phyloP scores from a whole-genome alignment of 2,329 filamentous ascomycete genomes.

The Nigrospora osmanthi region DNA sequence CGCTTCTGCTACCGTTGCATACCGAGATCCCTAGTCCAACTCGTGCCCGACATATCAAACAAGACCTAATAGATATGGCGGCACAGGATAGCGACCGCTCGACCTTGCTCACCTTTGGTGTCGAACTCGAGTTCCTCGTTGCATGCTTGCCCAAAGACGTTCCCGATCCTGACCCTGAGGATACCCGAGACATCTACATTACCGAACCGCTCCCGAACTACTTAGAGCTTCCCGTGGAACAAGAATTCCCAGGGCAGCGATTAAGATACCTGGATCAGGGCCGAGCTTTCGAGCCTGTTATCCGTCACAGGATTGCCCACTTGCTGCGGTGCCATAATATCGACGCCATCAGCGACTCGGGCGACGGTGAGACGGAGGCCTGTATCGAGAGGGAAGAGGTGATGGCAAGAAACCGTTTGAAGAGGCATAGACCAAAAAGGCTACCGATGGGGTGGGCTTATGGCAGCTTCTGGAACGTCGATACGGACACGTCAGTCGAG shows the following conservation, averaged over 20 bases:
- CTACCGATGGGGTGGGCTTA: neutral
- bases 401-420: neutral
- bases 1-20: too few species aligned
- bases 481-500: neutral
- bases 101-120: conserved; percentile 1
- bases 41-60: too few species aligned
- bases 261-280: too few species aligned
- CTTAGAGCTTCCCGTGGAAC: too few species aligned
- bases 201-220: neutral
- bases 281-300: neutral
- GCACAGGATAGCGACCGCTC: too few species aligned
- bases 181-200: neutral
- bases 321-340: neutral
- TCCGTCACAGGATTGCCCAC: conserved; percentile 1
- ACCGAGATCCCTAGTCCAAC: too few species aligned
- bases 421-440: too few species aligned
- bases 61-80: too few species aligned
- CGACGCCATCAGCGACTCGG: conserved; percentile 2
- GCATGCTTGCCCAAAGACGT: conserved; percentile 4
- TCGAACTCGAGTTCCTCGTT: conserved; percentile 10
- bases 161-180: neutral
- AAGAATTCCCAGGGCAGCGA: too few species aligned
- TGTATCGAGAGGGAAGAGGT: neutral
- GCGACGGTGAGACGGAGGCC: neutral
- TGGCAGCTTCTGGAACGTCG: neutral